Evolutionary conservation across 139 green algal species (phyloP), one percentile per base, ranked within the genome.

Genomic region (Tetratostichococcus sp.): DNA sequence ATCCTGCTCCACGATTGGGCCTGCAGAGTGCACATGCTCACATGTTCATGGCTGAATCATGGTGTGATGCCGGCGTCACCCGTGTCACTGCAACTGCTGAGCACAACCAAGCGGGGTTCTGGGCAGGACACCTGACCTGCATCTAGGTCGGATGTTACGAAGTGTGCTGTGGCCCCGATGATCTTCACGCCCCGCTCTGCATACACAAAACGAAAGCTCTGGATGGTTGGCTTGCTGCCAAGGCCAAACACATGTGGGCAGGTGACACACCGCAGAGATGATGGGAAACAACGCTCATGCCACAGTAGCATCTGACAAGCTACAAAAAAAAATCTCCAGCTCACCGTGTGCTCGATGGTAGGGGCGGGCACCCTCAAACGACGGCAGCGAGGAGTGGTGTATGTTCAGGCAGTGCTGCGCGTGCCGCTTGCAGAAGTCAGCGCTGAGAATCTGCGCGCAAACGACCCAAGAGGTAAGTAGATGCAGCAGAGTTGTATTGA

Each of bases 371-470:
- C 90, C 91, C 76, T 94, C 83, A 80, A 96, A 96, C 0, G 89
- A 86, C 0, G 91, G 91, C 79, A 96, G 73, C 84, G 95, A 96
- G 35, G 58, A 83, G 83, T 96, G 91, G 80, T 96, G 91, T 75
- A 96, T 94, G 87, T 96, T 96, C 79, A 96, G 93, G 74, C 84
- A 93, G 79, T 89, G 87, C 4, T 57, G 30, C 79, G 81, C 88
- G 76, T 94, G 82, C 30, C 69, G 43, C 28, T 73, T 42, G 78
- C 86, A 92, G 50, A 94, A 94, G 6, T 86, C 86, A 23, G 76
- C 25, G 6, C 69, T 80, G 68, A 96, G 89, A 31, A 96, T 89
- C 79, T 95, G 89, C 86, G 30, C 23, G 31, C 6, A 65, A 65
- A 65, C 50, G 22, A 65, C 50, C 22, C 19, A n/a, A n/a, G 21